Percentiles rank a stretch among this genome's conserved stretches.
Conservation (phyloP, 306 rosid genomes). For the Betula pendula region DNA sequence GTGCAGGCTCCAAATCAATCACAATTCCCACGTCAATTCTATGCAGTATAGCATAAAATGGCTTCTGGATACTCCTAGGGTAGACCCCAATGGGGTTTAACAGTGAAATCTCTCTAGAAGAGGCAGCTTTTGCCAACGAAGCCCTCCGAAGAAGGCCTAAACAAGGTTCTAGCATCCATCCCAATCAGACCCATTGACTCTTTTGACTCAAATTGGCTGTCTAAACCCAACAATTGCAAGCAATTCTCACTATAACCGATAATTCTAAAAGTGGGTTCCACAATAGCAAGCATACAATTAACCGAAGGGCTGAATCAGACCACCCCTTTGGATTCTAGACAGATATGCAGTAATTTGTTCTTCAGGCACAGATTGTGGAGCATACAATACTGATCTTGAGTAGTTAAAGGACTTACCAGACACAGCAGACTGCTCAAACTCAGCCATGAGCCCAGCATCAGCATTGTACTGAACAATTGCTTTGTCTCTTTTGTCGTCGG, state of each 20-base stretch:
- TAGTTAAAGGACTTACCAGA: slow-evolving; percentile 75
- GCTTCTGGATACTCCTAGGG: slow-evolving; percentile 56
- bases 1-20: slow-evolving; percentile 83
- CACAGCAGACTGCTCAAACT: slow-evolving; percentile 60
- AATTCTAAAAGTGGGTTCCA: slow-evolving; percentile 54
- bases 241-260: slow-evolving; percentile 70
- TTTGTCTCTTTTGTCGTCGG: slow-evolving; percentile 23
- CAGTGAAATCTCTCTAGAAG: slow-evolving; percentile 57
- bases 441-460: slow-evolving; percentile 64
- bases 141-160: slow-evolving; percentile 63
- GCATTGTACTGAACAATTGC: slow-evolving; percentile 56
- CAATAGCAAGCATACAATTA: slow-evolving; percentile 71
- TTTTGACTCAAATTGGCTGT: slow-evolving; percentile 25
- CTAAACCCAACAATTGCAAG: slow-evolving; percentile 58
- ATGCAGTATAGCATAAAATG: slow-evolving; percentile 77
- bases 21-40: slow-evolving; percentile 82
- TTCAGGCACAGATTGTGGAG: slow-evolving; percentile 53
- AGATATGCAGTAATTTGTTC: slow-evolving; percentile 59
- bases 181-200: slow-evolving; percentile 45
- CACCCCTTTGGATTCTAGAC: slow-evolving; percentile 74
- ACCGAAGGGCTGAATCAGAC: slow-evolving; percentile 70
- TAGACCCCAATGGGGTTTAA: slow-evolving; percentile 72
- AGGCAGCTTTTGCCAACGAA: slow-evolving; percentile 59
- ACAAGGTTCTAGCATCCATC: slow-evolving; percentile 58
- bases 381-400: slow-evolving; percentile 43